Evolutionary conservation across 129 eudicot species (phyloP), one percentile per base, ranked within the genome.

Genomic region (Flaveria sonorensis): DNA sequence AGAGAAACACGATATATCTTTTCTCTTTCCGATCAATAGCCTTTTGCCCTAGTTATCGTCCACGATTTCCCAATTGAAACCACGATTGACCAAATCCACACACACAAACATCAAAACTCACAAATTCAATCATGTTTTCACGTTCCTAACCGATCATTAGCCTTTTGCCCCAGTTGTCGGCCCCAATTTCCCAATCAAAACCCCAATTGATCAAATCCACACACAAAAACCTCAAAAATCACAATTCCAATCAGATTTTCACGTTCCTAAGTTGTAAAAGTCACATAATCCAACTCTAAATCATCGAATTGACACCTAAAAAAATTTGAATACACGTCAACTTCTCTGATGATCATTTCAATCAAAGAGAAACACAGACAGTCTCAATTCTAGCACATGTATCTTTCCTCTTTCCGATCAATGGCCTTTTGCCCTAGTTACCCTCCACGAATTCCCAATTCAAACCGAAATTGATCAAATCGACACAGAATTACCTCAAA

Each of bases 51-150:
- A 11, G 15, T 18, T 55, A 1, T 3, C 47, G 76, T 69, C 28
- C 76, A 78, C 47, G 59, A 13, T 47, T 28, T 39, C 77, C 68
- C 28, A 75, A 81, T 47, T 40, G 20, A 30, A 69, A 67, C 69
- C 21, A 18, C 7, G 51, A 28, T 10, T 10, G 53, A 52, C 52
- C 51, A 45, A 24, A 73, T 64, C 24, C 61, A 26, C 60, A 46
- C 36, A 59, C 51, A 30, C 23, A 70, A 14, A 30, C 52, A 62
- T 59, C 63, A 43, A 47, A 77, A 28, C 9, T 14, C 14, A 59
- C 36, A 56, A 59, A 69, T 28, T 65, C 9, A 52, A 53, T 71
- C 48, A 77, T 19, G 28, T 8, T 53, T 11, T 70, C 68, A 36
- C 40, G 7, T 36, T 36, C 2, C 9, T 2, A 14, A 53, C 40